Conservation (phyloP, 2,329 filamentous ascomycete genomes). For the Fusarium tupiense region DNA sequence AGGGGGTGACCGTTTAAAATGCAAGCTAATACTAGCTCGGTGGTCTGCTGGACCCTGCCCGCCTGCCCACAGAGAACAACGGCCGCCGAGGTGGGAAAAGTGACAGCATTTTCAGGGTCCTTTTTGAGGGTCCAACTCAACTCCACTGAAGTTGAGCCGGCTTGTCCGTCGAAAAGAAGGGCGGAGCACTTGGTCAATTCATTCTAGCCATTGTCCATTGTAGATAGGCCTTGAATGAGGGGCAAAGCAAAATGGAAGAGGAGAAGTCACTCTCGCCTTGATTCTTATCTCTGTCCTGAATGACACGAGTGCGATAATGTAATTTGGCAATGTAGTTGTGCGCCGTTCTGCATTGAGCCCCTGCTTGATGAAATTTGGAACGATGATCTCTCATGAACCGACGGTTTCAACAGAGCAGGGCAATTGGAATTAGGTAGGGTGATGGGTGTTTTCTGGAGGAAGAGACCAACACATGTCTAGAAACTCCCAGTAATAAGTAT, state of each 20-base stretch:
- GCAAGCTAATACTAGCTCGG: slow-evolving; percentile 6
- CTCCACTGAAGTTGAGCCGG: slow-evolving; percentile 12
- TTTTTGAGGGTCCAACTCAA: slow-evolving; percentile 31
- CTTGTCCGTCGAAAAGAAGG: not conserved
- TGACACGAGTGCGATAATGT: not conserved
- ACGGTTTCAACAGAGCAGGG: slow-evolving; percentile 1
- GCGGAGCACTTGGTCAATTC: slow-evolving; percentile 7
- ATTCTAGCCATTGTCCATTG: not conserved
- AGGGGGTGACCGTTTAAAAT: slow-evolving; percentile 4
- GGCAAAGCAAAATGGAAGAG: slow-evolving; percentile 1
- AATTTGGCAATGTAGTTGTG: not conserved
- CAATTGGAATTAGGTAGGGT: not conserved
- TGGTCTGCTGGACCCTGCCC: slow-evolving; percentile 6
- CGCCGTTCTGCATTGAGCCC: not conserved
- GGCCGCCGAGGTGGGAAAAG: slow-evolving; percentile 7
- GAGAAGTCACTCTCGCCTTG: not conserved
- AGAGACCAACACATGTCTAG: not conserved
- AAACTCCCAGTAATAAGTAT: not conserved
- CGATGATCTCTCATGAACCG: slow-evolving; percentile 10
- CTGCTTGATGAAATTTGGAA: slow-evolving; percentile 7
- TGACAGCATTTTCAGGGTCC: slow-evolving; percentile 36
- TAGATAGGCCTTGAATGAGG: slow-evolving; percentile 1
- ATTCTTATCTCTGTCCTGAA: not conserved
- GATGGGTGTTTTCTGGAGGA: slow-evolving; percentile 1
- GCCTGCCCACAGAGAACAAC: slow-evolving; percentile 5